Base-by-base conservation (phyloP, 225 moss, liverwort and hornwort genomes). In the Anthoceros angustus region DNA sequence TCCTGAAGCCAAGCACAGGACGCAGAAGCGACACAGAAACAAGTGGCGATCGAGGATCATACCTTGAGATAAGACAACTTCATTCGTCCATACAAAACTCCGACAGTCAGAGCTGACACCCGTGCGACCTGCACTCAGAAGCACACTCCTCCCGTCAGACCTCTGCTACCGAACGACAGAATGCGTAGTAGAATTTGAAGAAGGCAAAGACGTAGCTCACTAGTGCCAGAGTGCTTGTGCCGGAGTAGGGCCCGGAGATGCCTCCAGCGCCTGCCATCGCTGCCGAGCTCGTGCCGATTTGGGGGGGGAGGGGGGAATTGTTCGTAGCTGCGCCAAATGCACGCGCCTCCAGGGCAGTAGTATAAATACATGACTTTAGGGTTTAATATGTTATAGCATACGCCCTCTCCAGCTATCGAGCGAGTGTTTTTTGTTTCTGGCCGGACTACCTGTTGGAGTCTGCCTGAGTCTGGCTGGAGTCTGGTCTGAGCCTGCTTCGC, bases 1-100 rank as follows among this genome's bases (percentile, higher is more conserved):
- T 12, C 12, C 46, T 32, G 2, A 48, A 48, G 2, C 46, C 1
- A 0, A 12, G 18, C 46, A 48, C 12, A 2, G 46, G 5, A 12
- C 12, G 12, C 46, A 14, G 14, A 45, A 45, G 9, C 43, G 9
- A 45, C 43, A 48, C 46, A 48, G 18, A 12, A 12, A 12, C 46
- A 48, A 12, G 14, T 48, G 46, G 18, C 46, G 0, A 49, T 14
- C 25, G 21, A 26, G n/a, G 9, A 40, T 12, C n/a, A 48, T 26
- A 85, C 85, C 82, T 85, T 85, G 8, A 85, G 85, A 49, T 82
- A 85, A 20, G 82, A 72, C 50, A 85, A 77, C 64, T 85, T 85
- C 79, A 85, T 77, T 70, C 73, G 70, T 74, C 85, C 85, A 70
- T 85, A 85, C 45, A 80, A 75, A 48, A 85, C 62, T 25, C 85